Percentiles rank a stretch among this genome's conserved stretches.
Evolutionary conservation across 495 filamentous ascomycete genomes (phyloP).

Genomic region (Hypoxylon trugodes): DNA sequence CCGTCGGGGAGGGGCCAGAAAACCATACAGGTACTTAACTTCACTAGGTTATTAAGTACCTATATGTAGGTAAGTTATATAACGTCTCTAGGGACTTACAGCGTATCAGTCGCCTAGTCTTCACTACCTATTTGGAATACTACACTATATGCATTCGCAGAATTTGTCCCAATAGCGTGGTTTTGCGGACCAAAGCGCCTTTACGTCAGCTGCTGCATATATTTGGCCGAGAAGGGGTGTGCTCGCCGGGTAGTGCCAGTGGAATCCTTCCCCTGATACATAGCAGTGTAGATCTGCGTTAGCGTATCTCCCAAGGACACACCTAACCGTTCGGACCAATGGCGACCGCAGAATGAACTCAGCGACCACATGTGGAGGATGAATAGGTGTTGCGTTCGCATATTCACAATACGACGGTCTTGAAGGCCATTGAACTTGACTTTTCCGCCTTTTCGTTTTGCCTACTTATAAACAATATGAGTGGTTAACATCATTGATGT

Average conservation of each 20-base stretch:
- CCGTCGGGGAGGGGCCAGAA: no score
- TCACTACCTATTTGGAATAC: background rate
- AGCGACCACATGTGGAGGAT: constrained; percentile 19
- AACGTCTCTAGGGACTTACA: background rate
- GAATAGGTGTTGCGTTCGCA: constrained; percentile 29
- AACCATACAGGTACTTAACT: no score
- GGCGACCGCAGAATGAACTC: constrained; percentile 10
- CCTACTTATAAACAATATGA: background rate
- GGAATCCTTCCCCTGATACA: constrained; percentile 25
- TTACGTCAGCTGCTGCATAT: constrained; percentile 11
- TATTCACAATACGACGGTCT: constrained; percentile 23
- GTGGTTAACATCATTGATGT: background rate
- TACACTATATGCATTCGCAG: background rate
- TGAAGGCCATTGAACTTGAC: background rate
- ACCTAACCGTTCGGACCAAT: constrained; percentile 20
- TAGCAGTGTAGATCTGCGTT: constrained; percentile 26
- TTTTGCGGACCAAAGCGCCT: background rate
- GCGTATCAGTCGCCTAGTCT: background rate
- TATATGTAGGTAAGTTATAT: no score
- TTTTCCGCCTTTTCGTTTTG: constrained; percentile 6
- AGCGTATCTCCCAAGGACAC: constrained; percentile 16
- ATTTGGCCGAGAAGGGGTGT: constrained; percentile 24
- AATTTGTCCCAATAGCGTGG: background rate
- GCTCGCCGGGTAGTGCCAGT: constrained; percentile 7
- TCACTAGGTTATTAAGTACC: no score